Evolutionary conservation across 176 grass and related monocot species (phyloP), one percentile per base, ranked within the genome.

Genomic region (Microstegium vimineum): DNA sequence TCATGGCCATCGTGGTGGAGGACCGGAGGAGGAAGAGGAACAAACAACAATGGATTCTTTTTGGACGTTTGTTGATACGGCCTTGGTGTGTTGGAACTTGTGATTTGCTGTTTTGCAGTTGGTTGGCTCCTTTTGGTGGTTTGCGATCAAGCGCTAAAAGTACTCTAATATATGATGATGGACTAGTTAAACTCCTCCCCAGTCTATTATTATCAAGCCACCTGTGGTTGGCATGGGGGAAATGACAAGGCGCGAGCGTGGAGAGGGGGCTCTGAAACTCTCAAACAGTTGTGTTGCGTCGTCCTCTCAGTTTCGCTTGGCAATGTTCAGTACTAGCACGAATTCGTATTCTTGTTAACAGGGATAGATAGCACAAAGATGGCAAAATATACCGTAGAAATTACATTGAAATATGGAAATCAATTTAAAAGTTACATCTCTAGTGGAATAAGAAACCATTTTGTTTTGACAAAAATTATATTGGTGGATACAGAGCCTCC

Each of bases 41-140:
- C 45, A 83, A 70, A 62, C 23, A 62, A 74, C 52, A 77, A 65
- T 45, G 69, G 76, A 36, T 37, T 65, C 41, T 79, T 89, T 62
- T 89, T 90, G 88, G 83, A 78, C 63, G 59, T 47, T 86, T 82
- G 88, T 66, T 66, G 73, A 45, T 66, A 25, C 66, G 83, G 56
- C 11, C 41, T 81, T 60, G 83, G 66, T 37, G 25, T 71, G 73
- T 82, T 82, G 79, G 79, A 86, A 86, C 83, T 82, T 90, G 83
- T 67, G 83, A 67, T 66, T 33, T 73, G 45, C 88, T 73, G 66
- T 77, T 77, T 77, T 82, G 83, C 56, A 38, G 43, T 81, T 86
- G 83, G 83, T 90, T 90, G 57, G 42, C 56, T 82, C 45, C 73
- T 64, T 77, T 82, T 78, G 83, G 66, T 90, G 78, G 66, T 60